phyloP scores from a whole-genome alignment of 164 flowering plant genomes.

The Umbellularia californica region DNA sequence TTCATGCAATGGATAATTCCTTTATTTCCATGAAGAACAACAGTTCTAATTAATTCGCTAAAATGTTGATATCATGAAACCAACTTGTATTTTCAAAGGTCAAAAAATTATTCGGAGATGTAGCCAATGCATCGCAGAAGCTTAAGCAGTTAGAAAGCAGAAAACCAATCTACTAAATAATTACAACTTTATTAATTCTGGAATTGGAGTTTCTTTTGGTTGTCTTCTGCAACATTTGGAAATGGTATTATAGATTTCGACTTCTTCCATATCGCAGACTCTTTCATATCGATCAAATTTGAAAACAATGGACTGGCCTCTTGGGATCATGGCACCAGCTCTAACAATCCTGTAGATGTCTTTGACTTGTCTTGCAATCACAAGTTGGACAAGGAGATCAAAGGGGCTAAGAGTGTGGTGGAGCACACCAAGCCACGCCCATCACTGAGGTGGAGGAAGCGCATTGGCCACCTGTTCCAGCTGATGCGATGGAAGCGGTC shows the following conservation, averaged over 20 bases:
- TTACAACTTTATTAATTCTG: too few species aligned
- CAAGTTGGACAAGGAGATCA: slow-evolving; percentile 19
- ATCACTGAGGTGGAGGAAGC: slow-evolving; percentile 70
- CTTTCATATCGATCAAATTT: slow-evolving; percentile 86
- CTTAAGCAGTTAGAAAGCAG: too few species aligned
- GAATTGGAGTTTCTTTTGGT: too few species aligned
- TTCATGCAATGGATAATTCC: too few species aligned
- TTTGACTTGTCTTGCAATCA: slow-evolving; percentile 29
- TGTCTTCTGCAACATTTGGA: too few species aligned
- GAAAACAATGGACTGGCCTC: slow-evolving; percentile 73
- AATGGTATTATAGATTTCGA: neutral
- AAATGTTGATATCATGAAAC: too few species aligned
- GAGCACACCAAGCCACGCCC: slow-evolving; percentile 49
- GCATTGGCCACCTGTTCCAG: slow-evolving; percentile 77
- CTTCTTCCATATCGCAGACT: slow-evolving; percentile 35
- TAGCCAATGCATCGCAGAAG: too few species aligned
- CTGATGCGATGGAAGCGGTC: slow-evolving; percentile 65
- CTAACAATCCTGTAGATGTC: slow-evolving; percentile 36
- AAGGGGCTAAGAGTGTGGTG: slow-evolving; percentile 39
- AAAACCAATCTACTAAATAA: too few species aligned
- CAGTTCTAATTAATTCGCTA: too few species aligned
- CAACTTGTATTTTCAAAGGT: too few species aligned
- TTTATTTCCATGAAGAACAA: too few species aligned
- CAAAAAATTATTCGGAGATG: too few species aligned
- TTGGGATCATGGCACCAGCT: slow-evolving; percentile 60